Evolutionary conservation across 805 yeast genomes (phyloP).

Genomic region (Torulaspora gathmanii): DNA sequence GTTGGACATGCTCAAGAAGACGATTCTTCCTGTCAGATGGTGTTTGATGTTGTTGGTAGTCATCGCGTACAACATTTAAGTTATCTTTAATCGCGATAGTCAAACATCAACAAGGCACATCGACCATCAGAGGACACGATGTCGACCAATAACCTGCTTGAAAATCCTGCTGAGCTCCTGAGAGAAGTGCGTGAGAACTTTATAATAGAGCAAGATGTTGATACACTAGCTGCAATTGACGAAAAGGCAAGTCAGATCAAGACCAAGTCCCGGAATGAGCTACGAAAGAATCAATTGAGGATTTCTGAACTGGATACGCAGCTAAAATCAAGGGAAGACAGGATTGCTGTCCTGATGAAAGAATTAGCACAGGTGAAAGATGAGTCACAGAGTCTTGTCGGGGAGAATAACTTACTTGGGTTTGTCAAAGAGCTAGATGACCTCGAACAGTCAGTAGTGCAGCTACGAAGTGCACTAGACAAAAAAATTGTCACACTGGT

Average conservation of each 20-base stretch:
- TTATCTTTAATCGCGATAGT: neutral
- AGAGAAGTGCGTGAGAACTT: conserved; percentile 27
- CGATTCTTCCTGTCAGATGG: neutral
- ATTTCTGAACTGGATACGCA: conserved; percentile 10
- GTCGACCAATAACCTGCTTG: conserved; percentile 17
- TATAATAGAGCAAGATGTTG: conserved; percentile 27
- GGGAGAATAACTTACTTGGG: conserved; percentile 16
- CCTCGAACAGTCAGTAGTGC: conserved; percentile 21
- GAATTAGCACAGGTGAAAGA: conserved; percentile 15
- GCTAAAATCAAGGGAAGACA: conserved; percentile 9
- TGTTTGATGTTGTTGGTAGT: neutral
- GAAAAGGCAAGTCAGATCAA: conserved; percentile 14
- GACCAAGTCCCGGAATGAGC: conserved; percentile 5
- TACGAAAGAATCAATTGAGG: conserved; percentile 10
- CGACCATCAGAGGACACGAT: neutral
- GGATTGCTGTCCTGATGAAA: conserved; percentile 8
- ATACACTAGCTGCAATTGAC: conserved; percentile 15
- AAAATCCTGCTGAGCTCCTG: conserved; percentile 24
- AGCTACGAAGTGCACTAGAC: conserved; percentile 23
- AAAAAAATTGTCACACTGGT: conserved; percentile 17
- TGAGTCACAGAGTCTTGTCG: conserved; percentile 15
- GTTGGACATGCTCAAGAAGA: conserved; percentile 18
- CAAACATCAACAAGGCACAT: neutral
- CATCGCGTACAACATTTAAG: neutral
- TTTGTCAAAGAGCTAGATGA: conserved; percentile 26